A percentile compares a stretch with the other conserved stretches of the same genome.
Evolutionary conservation across 345 rosid genomes (phyloP).

Genomic region (Ceriops decandra): DNA sequence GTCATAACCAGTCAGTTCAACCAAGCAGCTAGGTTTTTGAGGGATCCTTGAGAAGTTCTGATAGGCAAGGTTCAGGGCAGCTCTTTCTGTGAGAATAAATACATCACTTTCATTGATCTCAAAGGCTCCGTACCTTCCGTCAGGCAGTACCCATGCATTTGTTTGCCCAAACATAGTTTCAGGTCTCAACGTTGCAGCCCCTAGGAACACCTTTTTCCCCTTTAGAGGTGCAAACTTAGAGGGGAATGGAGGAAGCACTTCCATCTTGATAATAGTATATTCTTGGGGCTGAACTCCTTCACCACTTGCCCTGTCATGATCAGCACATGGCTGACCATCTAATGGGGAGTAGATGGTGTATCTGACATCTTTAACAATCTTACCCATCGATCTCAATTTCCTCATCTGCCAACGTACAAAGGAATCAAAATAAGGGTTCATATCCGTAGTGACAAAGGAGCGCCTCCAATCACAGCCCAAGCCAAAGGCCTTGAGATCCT

Average conservation of each 20-base stretch:
- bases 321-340: constrained; percentile 96
- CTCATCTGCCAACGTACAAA: constrained; percentile 94
- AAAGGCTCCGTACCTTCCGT: constrained; percentile 90
- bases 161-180: constrained; percentile 98
- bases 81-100: constrained; percentile 63
- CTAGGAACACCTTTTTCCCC: constrained; percentile 74
- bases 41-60: constrained; percentile 71
- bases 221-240: constrained; percentile 56
- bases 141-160: constrained; percentile 94
- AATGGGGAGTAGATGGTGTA: constrained; percentile 83
- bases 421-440: constrained; percentile 68
- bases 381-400: constrained; percentile 81
- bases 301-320: constrained; percentile 90
- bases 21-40: constrained; percentile 69
- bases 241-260: constrained; percentile 65
- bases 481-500: constrained; percentile 82
- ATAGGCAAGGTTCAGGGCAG: constrained; percentile 86
- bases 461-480: constrained; percentile 95
- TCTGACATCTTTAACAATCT: constrained; percentile 75
- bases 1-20: constrained; percentile 79
- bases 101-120: constrained; percentile 79
- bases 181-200: constrained; percentile 89
- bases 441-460: constrained; percentile 80
- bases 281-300: constrained; percentile 99
- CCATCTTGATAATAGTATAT: constrained; percentile 87